Conservation (phyloP, 2,329 filamentous ascomycete species). For the Chaetomiaceae sp. region DNA sequence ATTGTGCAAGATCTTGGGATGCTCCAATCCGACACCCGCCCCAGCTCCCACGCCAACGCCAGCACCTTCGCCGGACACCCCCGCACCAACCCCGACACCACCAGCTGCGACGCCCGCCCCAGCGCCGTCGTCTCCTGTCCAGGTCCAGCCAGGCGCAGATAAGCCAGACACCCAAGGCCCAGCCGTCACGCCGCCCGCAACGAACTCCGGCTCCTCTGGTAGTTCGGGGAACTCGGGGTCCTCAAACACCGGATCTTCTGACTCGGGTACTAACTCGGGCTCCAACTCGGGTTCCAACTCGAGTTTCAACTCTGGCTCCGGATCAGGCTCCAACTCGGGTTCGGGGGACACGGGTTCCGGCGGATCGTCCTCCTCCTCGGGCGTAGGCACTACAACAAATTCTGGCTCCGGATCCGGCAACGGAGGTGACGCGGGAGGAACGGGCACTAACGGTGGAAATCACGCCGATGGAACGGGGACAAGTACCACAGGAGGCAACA, state of each 20-base stretch:
- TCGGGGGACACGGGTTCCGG: not conserved
- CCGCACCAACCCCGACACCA: not conserved
- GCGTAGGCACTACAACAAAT: not conserved
- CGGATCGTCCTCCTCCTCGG: not conserved
- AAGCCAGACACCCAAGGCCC: not conserved
- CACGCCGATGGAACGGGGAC: not conserved
- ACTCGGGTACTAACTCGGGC: not conserved
- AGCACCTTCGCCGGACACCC: not conserved
- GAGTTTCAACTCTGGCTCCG: not conserved
- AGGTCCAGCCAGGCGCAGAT: not conserved
- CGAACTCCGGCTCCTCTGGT: not conserved
- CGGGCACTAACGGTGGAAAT: not conserved
- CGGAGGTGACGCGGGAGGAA: not conserved
- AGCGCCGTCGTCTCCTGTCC: not conserved
- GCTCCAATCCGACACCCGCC: not conserved
- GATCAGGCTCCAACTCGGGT: not conserved
- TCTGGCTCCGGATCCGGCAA: slow-evolving; percentile 4
- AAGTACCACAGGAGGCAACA: not conserved
- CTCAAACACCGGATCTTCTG: not conserved
- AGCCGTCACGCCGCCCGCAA: not conserved
- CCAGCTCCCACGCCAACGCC: not conserved
- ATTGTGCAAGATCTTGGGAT: slow-evolving; percentile 9
- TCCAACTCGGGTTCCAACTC: not conserved
- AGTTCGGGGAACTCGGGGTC: not conserved
- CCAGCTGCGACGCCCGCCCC: slow-evolving; percentile 6